Evolutionary conservation across 2,329 filamentous ascomycete species (phyloP).

Genomic region (Fusarium kyushuense): DNA sequence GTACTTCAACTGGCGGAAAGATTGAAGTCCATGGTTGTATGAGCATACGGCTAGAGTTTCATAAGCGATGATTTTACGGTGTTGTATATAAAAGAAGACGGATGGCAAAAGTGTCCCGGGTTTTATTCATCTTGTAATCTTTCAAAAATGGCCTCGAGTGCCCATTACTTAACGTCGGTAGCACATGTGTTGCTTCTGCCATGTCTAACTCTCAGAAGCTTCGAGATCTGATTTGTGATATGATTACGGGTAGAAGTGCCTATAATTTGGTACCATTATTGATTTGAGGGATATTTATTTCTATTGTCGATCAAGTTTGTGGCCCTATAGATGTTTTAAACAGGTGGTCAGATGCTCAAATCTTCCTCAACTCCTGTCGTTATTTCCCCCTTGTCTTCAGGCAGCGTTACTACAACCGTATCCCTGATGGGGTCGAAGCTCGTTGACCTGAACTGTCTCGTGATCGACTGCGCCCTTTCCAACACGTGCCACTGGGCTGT

Average conservation of each 20-base stretch:
- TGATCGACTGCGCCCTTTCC: not conserved
- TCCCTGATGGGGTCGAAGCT: not conserved
- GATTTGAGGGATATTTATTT: not conserved
- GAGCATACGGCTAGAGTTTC: constrained; percentile 14
- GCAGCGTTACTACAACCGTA: not conserved
- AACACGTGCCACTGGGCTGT: not conserved
- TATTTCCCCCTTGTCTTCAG: not conserved
- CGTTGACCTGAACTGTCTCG: not conserved
- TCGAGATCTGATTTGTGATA: not conserved
- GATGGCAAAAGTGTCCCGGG: not conserved
- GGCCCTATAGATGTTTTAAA: not conserved
- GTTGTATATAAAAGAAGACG: constrained; percentile 26
- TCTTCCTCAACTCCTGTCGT: not conserved
- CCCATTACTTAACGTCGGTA: not conserved
- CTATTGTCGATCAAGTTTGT: not conserved
- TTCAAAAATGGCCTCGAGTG: not conserved
- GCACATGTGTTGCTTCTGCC: not conserved
- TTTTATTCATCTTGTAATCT: constrained; percentile 7
- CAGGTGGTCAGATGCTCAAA: not conserved
- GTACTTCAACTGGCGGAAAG: constrained; percentile 69
- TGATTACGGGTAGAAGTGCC: too few relatives aligned
- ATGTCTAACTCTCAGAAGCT: too few relatives aligned
- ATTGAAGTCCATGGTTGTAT: constrained; percentile 51
- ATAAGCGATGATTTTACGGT: constrained; percentile 31
- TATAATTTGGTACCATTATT: not conserved